Percentiles rank a stretch among this genome's conserved stretches.
Conservation (phyloP, 1,284 basidiomycete genomes). For the Salmacisia buchloeana region DNA sequence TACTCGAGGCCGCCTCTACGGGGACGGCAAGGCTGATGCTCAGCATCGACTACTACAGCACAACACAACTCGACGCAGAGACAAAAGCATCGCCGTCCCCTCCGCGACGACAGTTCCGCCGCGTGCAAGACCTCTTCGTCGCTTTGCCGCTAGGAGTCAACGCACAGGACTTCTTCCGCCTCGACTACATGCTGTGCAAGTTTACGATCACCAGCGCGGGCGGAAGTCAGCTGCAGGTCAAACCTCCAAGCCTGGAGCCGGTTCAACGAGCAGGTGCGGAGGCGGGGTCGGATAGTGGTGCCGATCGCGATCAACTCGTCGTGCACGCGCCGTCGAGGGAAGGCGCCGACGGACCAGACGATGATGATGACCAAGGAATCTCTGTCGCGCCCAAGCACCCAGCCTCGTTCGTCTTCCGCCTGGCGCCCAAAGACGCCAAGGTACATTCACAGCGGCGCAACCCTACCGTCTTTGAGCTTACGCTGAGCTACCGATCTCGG, state of each 20-base stretch:
- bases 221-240: constrained; percentile 20
- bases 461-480: constrained; percentile 4
- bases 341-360: constrained; percentile 3
- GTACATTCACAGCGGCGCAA: background rate
- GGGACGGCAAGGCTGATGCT: background rate
- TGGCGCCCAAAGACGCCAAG: constrained; percentile 15
- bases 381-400: constrained; percentile 33
- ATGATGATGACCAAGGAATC: constrained; percentile 12
- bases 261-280: constrained; percentile 15
- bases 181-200: constrained; percentile 30
- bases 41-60: constrained; percentile 7
- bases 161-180: constrained; percentile 48
- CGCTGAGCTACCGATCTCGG: background rate
- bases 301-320: too few relatives aligned
- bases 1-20: constrained; percentile 4
- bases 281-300: background rate
- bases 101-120: constrained; percentile 8
- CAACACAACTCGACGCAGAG: too few relatives aligned
- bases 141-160: constrained; percentile 45
- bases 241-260: constrained; percentile 15
- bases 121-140: constrained; percentile 16
- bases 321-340: too few relatives aligned
- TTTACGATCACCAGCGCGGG: constrained; percentile 36
- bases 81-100: background rate
- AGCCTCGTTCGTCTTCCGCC: constrained; percentile 34